These are phyloP conservation scores for Fomitopsis serialis DNA, from an alignment of 768 basidiomycete genomes.

Conservation along the genomic window DNA sequence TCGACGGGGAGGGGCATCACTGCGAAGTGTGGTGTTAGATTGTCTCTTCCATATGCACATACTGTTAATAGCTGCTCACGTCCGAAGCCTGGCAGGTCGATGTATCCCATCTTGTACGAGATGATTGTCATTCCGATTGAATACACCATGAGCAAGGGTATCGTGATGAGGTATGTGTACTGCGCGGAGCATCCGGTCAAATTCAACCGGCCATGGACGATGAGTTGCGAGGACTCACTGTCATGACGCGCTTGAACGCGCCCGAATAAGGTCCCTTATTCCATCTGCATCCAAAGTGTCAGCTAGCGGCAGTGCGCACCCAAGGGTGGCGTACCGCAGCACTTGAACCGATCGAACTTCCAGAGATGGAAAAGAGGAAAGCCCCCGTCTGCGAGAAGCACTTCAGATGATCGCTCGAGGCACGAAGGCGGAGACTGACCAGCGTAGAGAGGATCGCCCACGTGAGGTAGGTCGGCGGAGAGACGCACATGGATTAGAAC, in stretches of 20 bases:
- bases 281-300: slow-evolving; percentile 44
- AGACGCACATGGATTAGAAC: slow-evolving; percentile 23
- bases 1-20: slow-evolving; percentile 63
- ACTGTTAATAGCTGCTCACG: slow-evolving; percentile 39
- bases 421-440: slow-evolving; percentile 32
- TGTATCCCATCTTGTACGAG: slow-evolving; percentile 69
- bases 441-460: slow-evolving; percentile 53
- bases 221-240: slow-evolving; percentile 38
- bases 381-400: slow-evolving; percentile 38
- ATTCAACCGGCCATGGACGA: background rate
- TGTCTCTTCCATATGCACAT: background rate
- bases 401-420: background rate
- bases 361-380: slow-evolving; percentile 74
- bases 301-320: background rate
- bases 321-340: slow-evolving; percentile 44
- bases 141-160: slow-evolving; percentile 57
- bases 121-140: slow-evolving; percentile 61
- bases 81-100: slow-evolving; percentile 37
- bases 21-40: slow-evolving; percentile 18
- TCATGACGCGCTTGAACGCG: slow-evolving; percentile 85
- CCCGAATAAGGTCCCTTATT: slow-evolving; percentile 59
- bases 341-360: slow-evolving; percentile 77
- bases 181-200: slow-evolving; percentile 21
- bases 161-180: slow-evolving; percentile 65
- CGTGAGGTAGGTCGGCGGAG: slow-evolving; percentile 54